Conservation (phyloP, 2,329 filamentous ascomycete genomes). For the Xylaria sp. region DNA sequence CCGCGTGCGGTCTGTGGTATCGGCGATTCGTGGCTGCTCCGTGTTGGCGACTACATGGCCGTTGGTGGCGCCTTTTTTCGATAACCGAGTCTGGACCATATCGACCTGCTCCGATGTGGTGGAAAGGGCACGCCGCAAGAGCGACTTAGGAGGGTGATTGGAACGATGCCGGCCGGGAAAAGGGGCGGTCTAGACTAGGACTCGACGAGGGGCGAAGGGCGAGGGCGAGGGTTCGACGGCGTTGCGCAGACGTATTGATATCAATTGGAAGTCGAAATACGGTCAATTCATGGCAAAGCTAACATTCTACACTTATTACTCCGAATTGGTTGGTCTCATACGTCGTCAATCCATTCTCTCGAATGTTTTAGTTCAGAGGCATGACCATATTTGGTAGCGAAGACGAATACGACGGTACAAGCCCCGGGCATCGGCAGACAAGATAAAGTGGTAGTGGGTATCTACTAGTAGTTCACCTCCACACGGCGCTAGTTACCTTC, state of each 20-base stretch:
- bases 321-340: constrained; percentile 6
- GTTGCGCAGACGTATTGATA: background rate
- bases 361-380: background rate
- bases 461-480: background rate
- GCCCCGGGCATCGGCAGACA: background rate
- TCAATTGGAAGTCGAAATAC: constrained; percentile 14
- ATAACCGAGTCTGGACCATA: constrained; percentile 37
- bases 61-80: constrained; percentile 58
- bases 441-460: background rate
- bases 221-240: background rate
- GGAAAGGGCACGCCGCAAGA: background rate
- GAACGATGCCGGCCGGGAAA: background rate
- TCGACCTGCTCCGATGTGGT: background rate
- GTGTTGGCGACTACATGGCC: constrained; percentile 49
- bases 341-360: background rate
- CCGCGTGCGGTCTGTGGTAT: constrained; percentile 79
- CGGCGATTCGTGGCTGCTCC: constrained; percentile 61
- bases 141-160: background rate
- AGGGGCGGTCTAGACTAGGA: background rate
- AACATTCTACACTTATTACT: constrained; percentile 2
- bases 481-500: background rate
- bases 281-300: background rate
- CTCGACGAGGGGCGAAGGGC: background rate
- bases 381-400: constrained; percentile 21
- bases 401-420: constrained; percentile 36